phyloP scores from a whole-genome alignment of 2,329 filamentous ascomycete species.

The Fusarium sp. region DNA sequence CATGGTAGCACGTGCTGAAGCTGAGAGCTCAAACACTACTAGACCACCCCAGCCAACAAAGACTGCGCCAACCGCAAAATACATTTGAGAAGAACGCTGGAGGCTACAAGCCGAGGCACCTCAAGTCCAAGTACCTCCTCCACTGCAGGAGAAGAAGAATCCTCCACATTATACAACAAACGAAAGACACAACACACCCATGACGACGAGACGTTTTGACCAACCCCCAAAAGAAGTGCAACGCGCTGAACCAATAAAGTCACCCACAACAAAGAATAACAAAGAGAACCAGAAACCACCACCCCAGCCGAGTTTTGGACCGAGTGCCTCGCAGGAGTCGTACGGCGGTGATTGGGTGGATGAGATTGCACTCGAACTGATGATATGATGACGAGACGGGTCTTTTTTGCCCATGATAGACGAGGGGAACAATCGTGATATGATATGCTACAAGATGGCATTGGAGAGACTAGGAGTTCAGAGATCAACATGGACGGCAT shows the following conservation, averaged over 20 bases:
- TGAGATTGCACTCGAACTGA: conserved; percentile 50
- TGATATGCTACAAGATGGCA: conserved; percentile 1
- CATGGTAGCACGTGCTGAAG: conserved; percentile 23
- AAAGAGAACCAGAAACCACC: conserved; percentile 45
- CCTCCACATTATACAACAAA: neutral
- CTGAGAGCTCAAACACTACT: conserved; percentile 9
- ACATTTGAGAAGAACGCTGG: neutral
- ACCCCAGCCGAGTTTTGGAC: conserved; percentile 3
- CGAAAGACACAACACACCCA: neutral
- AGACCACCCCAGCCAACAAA: neutral
- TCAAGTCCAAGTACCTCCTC: neutral
- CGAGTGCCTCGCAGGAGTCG: conserved; percentile 52
- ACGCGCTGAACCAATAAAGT: neutral
- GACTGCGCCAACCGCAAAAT: neutral
- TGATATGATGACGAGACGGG: conserved; percentile 37
- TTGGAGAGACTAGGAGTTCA: conserved; percentile 13
- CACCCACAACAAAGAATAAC: neutral
- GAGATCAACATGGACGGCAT: neutral
- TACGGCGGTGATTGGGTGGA: conserved; percentile 56
- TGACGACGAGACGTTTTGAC: neutral
- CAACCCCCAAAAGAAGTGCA: conserved; percentile 3
- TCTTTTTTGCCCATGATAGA: conserved; percentile 11
- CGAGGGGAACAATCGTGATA: neutral
- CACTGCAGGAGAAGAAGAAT: neutral
- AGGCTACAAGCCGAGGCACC: neutral